Conservation (phyloP, 1,284 basidiomycete species). For the Volvariella volvacea region DNA sequence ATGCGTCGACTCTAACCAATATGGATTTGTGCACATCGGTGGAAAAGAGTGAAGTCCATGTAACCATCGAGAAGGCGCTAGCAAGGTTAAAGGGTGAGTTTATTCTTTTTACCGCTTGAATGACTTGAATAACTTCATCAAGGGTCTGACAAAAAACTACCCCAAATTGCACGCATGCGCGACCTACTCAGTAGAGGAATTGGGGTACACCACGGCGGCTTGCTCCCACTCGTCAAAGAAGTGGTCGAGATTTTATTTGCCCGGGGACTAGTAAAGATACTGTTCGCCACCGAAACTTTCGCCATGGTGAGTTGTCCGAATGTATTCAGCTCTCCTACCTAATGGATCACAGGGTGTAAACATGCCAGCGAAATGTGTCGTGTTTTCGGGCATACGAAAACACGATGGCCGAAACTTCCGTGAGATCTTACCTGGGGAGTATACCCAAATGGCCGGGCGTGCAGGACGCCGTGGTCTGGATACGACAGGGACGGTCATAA, state of each 20-base stretch:
- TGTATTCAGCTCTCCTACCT: not conserved
- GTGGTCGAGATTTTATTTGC: conserved; percentile 97
- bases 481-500: conserved; percentile 92
- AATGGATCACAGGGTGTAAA: conserved; percentile 77
- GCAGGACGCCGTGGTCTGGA: conserved; percentile 96
- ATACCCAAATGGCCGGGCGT: conserved; percentile 99
- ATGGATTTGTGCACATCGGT: conserved; percentile 81
- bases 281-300: conserved; percentile 99
- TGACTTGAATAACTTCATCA: conserved; percentile 9
- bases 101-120: not conserved
- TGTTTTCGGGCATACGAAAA: conserved; percentile 93
- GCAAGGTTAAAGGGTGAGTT: conserved; percentile 80
- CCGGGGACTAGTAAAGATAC: conserved; percentile 90
- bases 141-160: conserved; percentile 92
- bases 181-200: conserved; percentile 90
- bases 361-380: conserved; percentile 98
- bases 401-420: conserved; percentile 94
- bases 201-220: conserved; percentile 95
- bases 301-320: conserved; percentile 72
- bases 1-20: conserved; percentile 86
- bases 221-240: conserved; percentile 97
- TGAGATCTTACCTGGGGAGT: conserved; percentile 85
- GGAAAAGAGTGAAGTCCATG: conserved; percentile 97
- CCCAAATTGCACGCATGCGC: conserved; percentile 91
- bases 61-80: conserved; percentile 89